Evolutionary conservation across 345 rosid genomes (phyloP).

Genomic region (Eucalyptus virginea): DNA sequence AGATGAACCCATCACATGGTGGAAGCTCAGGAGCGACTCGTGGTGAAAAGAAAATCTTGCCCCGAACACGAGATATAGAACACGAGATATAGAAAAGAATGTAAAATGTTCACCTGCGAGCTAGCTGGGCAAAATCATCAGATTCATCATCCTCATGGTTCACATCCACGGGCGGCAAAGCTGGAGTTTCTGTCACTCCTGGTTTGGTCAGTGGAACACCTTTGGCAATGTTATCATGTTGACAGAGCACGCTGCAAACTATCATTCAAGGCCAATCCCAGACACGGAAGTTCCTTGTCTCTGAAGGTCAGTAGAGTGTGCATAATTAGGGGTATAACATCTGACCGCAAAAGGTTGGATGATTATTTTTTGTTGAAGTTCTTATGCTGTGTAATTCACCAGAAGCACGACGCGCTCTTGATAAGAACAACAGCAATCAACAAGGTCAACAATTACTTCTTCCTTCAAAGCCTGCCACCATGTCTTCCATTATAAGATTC

Average conservation of each 20-base stretch:
- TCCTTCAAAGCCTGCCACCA: constrained; percentile 65
- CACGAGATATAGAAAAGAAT: no score
- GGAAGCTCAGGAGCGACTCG: no score
- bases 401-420: constrained; percentile 69
- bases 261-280: constrained; percentile 79
- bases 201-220: constrained; percentile 27
- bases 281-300: constrained; percentile 64
- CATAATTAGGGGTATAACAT: neutral
- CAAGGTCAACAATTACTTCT: constrained; percentile 81
- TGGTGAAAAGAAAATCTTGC: no score
- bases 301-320: constrained; percentile 19
- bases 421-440: constrained; percentile 74
- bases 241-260: constrained; percentile 62
- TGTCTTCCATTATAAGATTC: neutral
- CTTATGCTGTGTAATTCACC: constrained; percentile 65
- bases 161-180: constrained; percentile 38
- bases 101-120: no score
- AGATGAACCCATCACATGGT: no score
- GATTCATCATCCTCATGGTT: constrained; percentile 11
- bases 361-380: neutral
- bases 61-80: no score
- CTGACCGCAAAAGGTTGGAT: neutral
- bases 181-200: constrained; percentile 7
- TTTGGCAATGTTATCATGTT: constrained; percentile 62
- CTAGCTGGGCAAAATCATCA: no score